Percentiles rank a stretch among this genome's conserved stretches.
phyloP scores from a whole-genome alignment of 2,329 filamentous ascomycete genomes.

The Didymellaceae sp. region DNA sequence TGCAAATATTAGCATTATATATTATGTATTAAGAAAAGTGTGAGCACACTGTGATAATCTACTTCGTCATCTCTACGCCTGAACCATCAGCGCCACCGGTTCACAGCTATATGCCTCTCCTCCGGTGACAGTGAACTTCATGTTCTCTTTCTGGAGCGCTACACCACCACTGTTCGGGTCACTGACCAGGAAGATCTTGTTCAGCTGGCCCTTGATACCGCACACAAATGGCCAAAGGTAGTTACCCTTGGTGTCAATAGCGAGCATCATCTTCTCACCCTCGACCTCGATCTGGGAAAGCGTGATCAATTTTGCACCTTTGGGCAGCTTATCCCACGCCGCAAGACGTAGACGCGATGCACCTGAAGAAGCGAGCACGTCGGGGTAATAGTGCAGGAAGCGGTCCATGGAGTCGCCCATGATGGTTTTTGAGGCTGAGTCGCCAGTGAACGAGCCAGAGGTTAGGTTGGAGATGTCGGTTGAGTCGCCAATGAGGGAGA shows the following conservation, averaged over 20 bases:
- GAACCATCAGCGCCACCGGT: conserved; percentile 13
- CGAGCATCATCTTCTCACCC: conserved; percentile 13
- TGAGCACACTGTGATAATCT: neutral
- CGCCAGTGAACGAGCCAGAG: conserved; percentile 8
- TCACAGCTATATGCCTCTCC: conserved; percentile 16
- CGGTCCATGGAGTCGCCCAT: conserved; percentile 12
- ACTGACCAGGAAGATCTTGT: conserved; percentile 12
- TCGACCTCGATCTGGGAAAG: conserved; percentile 11
- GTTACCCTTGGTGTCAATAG: conserved; percentile 10
- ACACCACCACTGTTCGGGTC: conserved; percentile 3
- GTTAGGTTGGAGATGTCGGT: conserved; percentile 12
- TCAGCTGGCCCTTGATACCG: conserved; percentile 14
- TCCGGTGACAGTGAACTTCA: conserved; percentile 16
- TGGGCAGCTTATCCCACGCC: conserved; percentile 10
- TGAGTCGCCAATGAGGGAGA: conserved; percentile 8
- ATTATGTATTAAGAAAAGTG: conserved; percentile 4
- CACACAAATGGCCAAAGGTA: conserved; percentile 16
- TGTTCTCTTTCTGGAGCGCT: conserved; percentile 5
- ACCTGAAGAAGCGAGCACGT: conserved; percentile 5
- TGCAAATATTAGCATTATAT: neutral
- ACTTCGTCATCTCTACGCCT: neutral
- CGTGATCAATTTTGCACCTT: conserved; percentile 14
- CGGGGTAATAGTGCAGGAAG: conserved; percentile 13
- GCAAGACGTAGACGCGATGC: conserved; percentile 13
- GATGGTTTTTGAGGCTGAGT: conserved; percentile 10